Evolutionary conservation across 176 grass and related monocot species (phyloP).

Genomic region (Oryza coarctata): DNA sequence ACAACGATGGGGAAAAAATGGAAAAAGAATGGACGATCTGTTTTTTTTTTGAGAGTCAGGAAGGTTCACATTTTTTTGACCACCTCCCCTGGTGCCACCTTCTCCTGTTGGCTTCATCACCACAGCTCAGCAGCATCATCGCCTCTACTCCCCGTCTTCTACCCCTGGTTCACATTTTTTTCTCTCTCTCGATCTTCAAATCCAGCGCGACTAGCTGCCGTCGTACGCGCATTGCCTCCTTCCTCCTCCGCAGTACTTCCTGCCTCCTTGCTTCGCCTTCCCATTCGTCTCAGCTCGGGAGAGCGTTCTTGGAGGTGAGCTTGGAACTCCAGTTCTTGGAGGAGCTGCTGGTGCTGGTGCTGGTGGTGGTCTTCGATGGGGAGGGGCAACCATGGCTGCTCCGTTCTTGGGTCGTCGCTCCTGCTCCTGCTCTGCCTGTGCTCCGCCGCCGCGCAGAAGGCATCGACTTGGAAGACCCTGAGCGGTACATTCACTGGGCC

Average conservation of each 20-base stretch:
- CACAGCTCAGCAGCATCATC: slow-evolving; percentile 50
- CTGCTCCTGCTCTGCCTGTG: slow-evolving; percentile 34
- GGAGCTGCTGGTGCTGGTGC: not conserved
- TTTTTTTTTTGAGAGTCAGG: not conserved
- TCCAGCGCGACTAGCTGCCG: slow-evolving; percentile 21
- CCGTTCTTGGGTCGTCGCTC: slow-evolving; percentile 24
- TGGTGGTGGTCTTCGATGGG: slow-evolving; percentile 44
- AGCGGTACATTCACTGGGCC: slow-evolving; percentile 34
- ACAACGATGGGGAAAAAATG: not conserved
- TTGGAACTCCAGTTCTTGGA: not conserved
- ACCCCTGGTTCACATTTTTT: too few relatives aligned
- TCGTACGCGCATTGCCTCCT: slow-evolving; percentile 45
- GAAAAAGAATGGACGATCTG: not conserved
- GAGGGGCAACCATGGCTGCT: slow-evolving; percentile 47
- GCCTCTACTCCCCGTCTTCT: slow-evolving; percentile 2
- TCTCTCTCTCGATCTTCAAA: slow-evolving; percentile 43
- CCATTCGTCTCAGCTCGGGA: not conserved
- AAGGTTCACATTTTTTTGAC: slow-evolving; percentile 29
- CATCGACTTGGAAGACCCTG: slow-evolving; percentile 57
- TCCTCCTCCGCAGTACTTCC: not conserved
- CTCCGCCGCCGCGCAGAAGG: slow-evolving; percentile 46
- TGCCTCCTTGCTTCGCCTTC: not conserved
- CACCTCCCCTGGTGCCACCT: slow-evolving; percentile 44
- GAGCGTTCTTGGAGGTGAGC: slow-evolving; percentile 27
- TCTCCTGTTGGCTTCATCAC: slow-evolving; percentile 33